Percentiles rank a stretch among this genome's conserved stretches.
phyloP scores from a whole-genome alignment of 1,139 yeast species.

The Yamadazyma taylorii region DNA sequence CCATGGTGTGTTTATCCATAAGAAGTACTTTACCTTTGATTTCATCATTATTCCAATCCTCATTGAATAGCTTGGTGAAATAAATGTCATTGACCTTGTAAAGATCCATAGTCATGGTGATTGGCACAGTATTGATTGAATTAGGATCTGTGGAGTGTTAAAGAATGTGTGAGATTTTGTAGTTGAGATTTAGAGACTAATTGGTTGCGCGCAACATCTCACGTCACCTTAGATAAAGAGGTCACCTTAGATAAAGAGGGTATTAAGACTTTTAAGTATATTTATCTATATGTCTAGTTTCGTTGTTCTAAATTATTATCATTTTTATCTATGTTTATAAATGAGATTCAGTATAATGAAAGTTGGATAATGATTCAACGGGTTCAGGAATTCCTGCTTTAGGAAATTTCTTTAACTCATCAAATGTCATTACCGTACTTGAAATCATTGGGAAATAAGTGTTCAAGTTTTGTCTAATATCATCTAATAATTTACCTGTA shows the following conservation, averaged over 20 bases:
- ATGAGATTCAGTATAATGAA: slow-evolving; percentile 34
- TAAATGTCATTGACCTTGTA: slow-evolving; percentile 36
- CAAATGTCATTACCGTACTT: slow-evolving; percentile 18
- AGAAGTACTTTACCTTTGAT: slow-evolving; percentile 70
- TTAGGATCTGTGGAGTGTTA: too few species aligned
- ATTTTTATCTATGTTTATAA: slow-evolving; percentile 24
- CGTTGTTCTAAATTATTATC: slow-evolving; percentile 1
- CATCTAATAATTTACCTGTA: slow-evolving; percentile 3
- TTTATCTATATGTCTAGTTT: not conserved
- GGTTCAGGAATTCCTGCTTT: slow-evolving; percentile 36
- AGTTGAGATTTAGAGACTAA: too few species aligned
- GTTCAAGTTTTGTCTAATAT: slow-evolving; percentile 11
- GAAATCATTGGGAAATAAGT: slow-evolving; percentile 31
- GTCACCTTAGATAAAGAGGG: too few species aligned
- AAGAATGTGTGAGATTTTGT: too few species aligned
- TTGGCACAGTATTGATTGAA: not conserved
- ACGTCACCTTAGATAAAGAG: too few species aligned
- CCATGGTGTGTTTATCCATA: slow-evolving; percentile 77
- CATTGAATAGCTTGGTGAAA: slow-evolving; percentile 36
- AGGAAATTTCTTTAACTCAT: slow-evolving; percentile 26
- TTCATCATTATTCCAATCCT: slow-evolving; percentile 17
- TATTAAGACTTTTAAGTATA: too few species aligned
- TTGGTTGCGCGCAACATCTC: too few species aligned
- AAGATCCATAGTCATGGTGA: slow-evolving; percentile 32
- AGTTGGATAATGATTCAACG: slow-evolving; percentile 31